Base-by-base conservation (phyloP, 2,329 filamentous ascomycete genomes). In the Fusarium austroafricanum region DNA sequence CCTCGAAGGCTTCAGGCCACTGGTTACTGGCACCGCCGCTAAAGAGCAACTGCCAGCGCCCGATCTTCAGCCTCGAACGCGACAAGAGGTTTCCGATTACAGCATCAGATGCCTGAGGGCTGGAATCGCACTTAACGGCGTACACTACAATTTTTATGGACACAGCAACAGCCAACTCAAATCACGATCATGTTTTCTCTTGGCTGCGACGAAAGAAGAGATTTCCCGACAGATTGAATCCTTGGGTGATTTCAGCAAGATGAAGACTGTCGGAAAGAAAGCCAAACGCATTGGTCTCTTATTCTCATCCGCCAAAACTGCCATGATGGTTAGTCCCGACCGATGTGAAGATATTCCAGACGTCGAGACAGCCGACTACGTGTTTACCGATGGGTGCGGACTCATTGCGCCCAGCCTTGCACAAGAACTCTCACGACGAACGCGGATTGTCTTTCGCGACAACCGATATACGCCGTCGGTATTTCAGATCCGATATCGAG, bases 151-250 rank as follows among this genome's bases (percentile, higher is more conserved):
- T 9, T 58, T 60, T 18, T 60, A 58, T 4, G 53, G 43, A 0
- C 56, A 60, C 3, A 58, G 53, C 10, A 60, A 60, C 3, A 43
- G 53, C 1, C 56, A 60, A 6, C 37, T 60, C 1, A 60, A 58
- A 4, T 60, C 56, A 2, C 21, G 56, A 10, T 60, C 43, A 31
- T 50, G 56, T 9, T 49, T 58, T 4, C 53, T 58, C 2, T n/a
- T 58, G 14, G 56, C 56, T 0, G 43, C 40, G 2, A 1, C 37
- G 2, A 60, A 31, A 2, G 21, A 58, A 3, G 42, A 49, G 1
- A 50, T 60, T 1, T 50, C 56, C 2, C 14, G 5, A 0, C 26
- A 1, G 3, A n/a, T 43, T 10, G 42, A 60, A 37, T 3, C 15
- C 0, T 14, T 60, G 29, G 56, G 53, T 1, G 43, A 58, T 6